Evolutionary conservation across 2,329 filamentous ascomycete genomes (phyloP).

Genomic region (Clonostachys solani): DNA sequence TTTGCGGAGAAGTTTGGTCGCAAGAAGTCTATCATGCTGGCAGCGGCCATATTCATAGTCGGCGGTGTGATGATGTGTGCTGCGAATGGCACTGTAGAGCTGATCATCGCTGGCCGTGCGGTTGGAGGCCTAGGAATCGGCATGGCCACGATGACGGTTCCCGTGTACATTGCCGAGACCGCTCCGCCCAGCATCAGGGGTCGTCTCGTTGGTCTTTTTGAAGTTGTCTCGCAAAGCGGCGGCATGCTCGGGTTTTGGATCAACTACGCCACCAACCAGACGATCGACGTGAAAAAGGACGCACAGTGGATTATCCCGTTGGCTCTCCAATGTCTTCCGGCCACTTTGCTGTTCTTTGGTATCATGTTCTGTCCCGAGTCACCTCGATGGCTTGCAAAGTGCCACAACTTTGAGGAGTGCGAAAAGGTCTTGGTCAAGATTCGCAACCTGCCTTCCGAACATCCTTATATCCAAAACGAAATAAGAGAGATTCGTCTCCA

Average conservation of each 20-base stretch:
- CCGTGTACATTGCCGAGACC: constrained; percentile 53
- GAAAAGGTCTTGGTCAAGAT: constrained; percentile 10
- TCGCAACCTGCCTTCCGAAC: constrained; percentile 12
- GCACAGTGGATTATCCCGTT: constrained; percentile 36
- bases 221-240: constrained; percentile 47
- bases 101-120: constrained; percentile 51
- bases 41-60: constrained; percentile 39
- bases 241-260: constrained; percentile 41
- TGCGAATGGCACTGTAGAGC: constrained; percentile 36
- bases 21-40: constrained; percentile 28
- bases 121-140: constrained; percentile 46
- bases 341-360: constrained; percentile 21
- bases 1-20: constrained; percentile 34
- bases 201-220: constrained; percentile 42
- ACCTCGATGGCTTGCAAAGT: constrained; percentile 36
- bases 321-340: constrained; percentile 34
- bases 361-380: constrained; percentile 24
- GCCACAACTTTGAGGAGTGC: constrained; percentile 16
- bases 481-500: constrained; percentile 54
- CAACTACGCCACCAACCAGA: constrained; percentile 12
- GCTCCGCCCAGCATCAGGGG: constrained; percentile 47
- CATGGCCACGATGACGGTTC: constrained; percentile 43
- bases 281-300: constrained; percentile 5
- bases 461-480: constrained; percentile 29
- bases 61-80: constrained; percentile 48